Base-by-base conservation (phyloP, 352 stramenopile species). In the Phytophthora crassamura region DNA sequence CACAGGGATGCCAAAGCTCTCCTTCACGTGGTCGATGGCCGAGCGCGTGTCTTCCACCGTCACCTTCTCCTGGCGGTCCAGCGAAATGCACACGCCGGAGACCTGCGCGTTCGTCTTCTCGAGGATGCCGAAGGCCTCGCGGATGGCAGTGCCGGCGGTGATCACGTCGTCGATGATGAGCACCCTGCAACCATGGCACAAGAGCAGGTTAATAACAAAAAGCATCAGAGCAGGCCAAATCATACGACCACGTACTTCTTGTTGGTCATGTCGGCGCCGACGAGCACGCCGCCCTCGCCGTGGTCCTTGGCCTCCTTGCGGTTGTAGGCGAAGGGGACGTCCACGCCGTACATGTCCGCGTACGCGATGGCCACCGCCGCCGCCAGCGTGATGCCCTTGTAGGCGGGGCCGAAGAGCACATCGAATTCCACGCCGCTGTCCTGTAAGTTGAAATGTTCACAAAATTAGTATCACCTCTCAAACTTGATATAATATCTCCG, bases 101-200 rank as follows among this genome's bases (percentile, higher is more conserved):
- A 98, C 93, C n/a, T 91, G 89, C 2, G 96, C 98, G 40, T 97
- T 93, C 43, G 94, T 93, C 47, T 82, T 75, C 62, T 91, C 75
- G 7, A 99, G 75, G 52, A 99, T 94, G 22, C 75, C 72, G 49
- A 97, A 94, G 10, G 94, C 96, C 70, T 99, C 96, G 32, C 95
- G 88, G 64, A 99, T 99, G 15, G 98, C 98, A 54, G 97, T 99
- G 34, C 98, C 98, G 11, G 97, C 97, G 7, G 97, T 99, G 67
- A 99, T 99, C 16, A 99, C 98, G 84, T 99, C 98, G 77, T 99
- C 98, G 48, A 99, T 93, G 59, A 99, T 95, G 34, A 99, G 76
- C 18, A 99, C 97, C 35, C 86, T 95, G 56, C 43, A 33, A 53
- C 64, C 22, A 41, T 14, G 28, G 15, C 57, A 22, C 10, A 61